These are phyloP conservation scores for Ogataea pini DNA, from an alignment of 805 yeast species.

Conservation along the genomic window DNA sequence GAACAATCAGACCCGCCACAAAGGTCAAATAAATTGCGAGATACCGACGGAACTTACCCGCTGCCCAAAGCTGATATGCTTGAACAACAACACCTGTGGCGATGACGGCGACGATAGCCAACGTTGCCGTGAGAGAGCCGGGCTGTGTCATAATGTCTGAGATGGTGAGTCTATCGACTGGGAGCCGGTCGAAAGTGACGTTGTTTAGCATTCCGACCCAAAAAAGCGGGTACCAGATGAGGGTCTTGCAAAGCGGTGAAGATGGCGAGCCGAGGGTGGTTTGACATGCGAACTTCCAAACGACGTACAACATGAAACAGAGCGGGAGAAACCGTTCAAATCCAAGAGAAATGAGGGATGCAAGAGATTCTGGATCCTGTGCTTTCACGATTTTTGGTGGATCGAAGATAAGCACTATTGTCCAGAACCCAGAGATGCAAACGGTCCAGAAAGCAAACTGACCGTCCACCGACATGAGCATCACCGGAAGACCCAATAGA, in stretches of 20 bases:
- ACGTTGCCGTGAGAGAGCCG: conserved; percentile 70
- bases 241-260: conserved; percentile 44
- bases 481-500: conserved; percentile 60
- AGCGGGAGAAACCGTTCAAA: conserved; percentile 76
- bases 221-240: conserved; percentile 76
- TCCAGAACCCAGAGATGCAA: conserved; percentile 77
- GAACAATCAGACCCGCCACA: conserved; percentile 42
- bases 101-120: conserved; percentile 49
- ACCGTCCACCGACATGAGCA: conserved; percentile 46
- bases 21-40: conserved; percentile 53
- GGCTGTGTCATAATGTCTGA: conserved; percentile 72
- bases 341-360: conserved; percentile 67
- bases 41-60: conserved; percentile 66
- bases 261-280: conserved; percentile 44
- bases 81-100: conserved; percentile 64
- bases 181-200: conserved; percentile 83
- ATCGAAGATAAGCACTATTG: conserved; percentile 70
- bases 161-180: conserved; percentile 79
- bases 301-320: conserved; percentile 64
- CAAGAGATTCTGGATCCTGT: conserved; percentile 50
- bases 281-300: conserved; percentile 60
- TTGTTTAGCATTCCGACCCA: conserved; percentile 87
- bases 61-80: conserved; percentile 76
- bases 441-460: conserved; percentile 61
- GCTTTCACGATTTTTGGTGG: conserved; percentile 71